These are phyloP conservation scores for Alternaria hordeiaustralica DNA, from an alignment of 2,329 filamentous ascomycete genomes.

Conservation along the genomic window DNA sequence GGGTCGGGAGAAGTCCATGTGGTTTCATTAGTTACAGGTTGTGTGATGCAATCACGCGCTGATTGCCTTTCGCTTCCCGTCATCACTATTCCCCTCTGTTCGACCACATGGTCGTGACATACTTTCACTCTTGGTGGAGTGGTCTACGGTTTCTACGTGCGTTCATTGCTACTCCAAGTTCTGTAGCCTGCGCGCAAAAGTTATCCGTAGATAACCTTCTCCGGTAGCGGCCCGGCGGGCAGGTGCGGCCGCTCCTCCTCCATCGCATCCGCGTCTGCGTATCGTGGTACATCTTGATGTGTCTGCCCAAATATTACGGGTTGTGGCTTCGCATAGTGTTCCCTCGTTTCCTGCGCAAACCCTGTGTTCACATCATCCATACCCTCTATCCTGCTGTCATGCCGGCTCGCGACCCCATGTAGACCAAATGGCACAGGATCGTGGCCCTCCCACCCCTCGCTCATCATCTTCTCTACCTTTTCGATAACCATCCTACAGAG, in stretches of 20 bases:
- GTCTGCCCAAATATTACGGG: conserved; percentile 1
- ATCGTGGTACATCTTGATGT: neutral
- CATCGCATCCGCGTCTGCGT: conserved; percentile 18
- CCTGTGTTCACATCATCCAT: conserved; percentile 6
- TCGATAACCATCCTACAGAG: conserved; percentile 44
- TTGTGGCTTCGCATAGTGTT: conserved; percentile 3
- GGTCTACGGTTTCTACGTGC: neutral
- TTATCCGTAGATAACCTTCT: conserved; percentile 34
- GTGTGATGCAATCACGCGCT: neutral
- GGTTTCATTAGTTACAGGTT: neutral
- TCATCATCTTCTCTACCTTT: conserved; percentile 35
- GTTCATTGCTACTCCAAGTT: neutral
- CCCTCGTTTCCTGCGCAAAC: neutral
- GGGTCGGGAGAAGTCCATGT: neutral
- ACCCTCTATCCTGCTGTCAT: conserved; percentile 23
- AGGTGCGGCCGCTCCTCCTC: conserved; percentile 18
- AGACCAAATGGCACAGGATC: neutral
- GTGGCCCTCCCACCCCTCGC: neutral
- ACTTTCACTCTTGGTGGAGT: neutral
- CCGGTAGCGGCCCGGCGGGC: conserved; percentile 12
- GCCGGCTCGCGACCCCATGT: neutral
- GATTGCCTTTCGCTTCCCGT: neutral
- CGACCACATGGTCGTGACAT: neutral
- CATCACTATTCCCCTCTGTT: neutral
- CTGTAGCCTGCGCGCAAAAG: neutral